Percentiles rank a stretch among this genome's conserved stretches.
Conservation (phyloP, 805 yeast species). For the Saturnispora serradocipensis region DNA sequence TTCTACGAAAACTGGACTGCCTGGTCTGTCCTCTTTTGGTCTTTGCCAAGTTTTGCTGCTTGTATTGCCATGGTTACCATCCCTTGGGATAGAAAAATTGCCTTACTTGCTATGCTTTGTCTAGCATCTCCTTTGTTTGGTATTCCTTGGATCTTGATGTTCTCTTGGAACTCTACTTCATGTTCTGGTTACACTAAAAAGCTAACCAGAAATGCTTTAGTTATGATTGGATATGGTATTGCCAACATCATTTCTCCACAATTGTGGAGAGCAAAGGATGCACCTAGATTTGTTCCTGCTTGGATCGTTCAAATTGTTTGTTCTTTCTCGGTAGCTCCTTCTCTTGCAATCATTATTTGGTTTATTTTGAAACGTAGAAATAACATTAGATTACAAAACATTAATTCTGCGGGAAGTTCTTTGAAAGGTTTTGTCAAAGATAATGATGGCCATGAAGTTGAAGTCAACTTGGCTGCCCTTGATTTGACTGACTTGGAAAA, state of each 20-base stretch:
- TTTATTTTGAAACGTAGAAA: constrained; percentile 28
- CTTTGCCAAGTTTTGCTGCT: constrained; percentile 37
- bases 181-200: constrained; percentile 45
- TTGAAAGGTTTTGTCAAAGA: constrained; percentile 22
- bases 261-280: constrained; percentile 37
- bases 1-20: constrained; percentile 22
- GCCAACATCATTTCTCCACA: constrained; percentile 47
- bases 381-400: constrained; percentile 25
- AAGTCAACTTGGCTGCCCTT: constrained; percentile 34
- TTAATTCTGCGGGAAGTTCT: constrained; percentile 11
- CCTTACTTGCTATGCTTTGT: constrained; percentile 38
- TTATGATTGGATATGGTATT: constrained; percentile 37
- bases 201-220: constrained; percentile 35
- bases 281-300: constrained; percentile 37
- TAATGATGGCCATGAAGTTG: constrained; percentile 21
- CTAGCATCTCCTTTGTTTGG: constrained; percentile 36
- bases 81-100: constrained; percentile 37
- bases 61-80: constrained; percentile 13
- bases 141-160: constrained; percentile 21
- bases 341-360: constrained; percentile 32
- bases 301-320: constrained; percentile 45
- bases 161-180: constrained; percentile 26
- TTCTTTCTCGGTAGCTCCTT: constrained; percentile 37
- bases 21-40: constrained; percentile 27
- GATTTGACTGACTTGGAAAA: constrained; percentile 45